Evolutionary conservation across 208 protist species (phyloP), one percentile per base, ranked within the genome.

Genomic region (Wallacemonas sp.): DNA sequence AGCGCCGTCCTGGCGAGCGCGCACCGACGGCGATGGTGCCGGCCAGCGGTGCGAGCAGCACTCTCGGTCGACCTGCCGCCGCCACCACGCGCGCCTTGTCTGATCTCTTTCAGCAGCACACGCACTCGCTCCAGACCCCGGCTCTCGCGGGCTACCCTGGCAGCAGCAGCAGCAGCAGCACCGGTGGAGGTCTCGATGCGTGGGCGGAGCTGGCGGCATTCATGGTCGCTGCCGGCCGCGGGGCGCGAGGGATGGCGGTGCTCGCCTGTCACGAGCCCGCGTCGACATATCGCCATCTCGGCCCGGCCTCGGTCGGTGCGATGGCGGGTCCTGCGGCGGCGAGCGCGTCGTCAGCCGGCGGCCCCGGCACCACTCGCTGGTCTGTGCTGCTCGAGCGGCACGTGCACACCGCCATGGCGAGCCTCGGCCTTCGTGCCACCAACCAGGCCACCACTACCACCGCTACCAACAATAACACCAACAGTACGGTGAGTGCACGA

Each of bases 221-320:
- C 57, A 78, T 77, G 1, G 79, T 78, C 2, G 55, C 83, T 10
- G 70, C 77, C 29, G 77, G 81, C 38, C 67, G 67, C 38, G 81
- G 85, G 11, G 50, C 75, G 1, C 73, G 83, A 3, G 74, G 74
- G 11, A 79, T 94, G 72, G 66, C 81, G 16, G 69, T 94, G 14
- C 62, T 94, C 26, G 73, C 78, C 20, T 78, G 62, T 36, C 89
- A 94, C 57, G 88, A 91, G 67, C 14, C 36, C 10, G 36, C 36
- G 36, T 7, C 36, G 36, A 14, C 36, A 14, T 10, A 61, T 79
- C 48, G 67, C 67, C 29, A 48, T 32, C 22, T 54, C 59, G 14
- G 49, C 69, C 20, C 67, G 10, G 14, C 36, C 36, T 41, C 36
- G 36, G 36, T 7, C 36, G 14, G 36, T 41, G 36, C 10, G 36